These are phyloP conservation scores for Aspergillus heteromorphus DNA, from an alignment of 495 filamentous ascomycete genomes.

Conservation along the genomic window DNA sequence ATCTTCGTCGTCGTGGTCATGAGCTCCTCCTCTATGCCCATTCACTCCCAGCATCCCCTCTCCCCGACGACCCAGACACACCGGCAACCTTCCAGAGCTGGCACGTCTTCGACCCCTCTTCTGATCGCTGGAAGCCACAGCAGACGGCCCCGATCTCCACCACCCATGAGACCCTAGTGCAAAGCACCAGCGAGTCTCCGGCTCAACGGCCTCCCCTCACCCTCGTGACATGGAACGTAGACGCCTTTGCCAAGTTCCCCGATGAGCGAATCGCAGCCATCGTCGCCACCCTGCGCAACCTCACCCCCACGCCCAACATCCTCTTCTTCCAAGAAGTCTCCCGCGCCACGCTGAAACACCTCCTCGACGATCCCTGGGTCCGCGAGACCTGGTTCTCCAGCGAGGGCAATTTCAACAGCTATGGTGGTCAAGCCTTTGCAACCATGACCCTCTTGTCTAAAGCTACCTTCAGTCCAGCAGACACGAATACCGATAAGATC, in stretches of 20 bases:
- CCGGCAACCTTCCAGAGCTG: background rate
- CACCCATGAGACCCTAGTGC: background rate
- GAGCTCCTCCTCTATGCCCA: background rate
- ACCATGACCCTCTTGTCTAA: background rate
- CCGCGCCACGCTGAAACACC: background rate
- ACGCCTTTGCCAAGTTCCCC: background rate
- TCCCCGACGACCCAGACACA: background rate
- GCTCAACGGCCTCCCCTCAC: background rate
- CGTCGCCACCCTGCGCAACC: background rate
- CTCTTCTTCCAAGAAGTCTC: conserved; percentile 4
- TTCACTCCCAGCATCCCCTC: background rate
- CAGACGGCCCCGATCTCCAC: background rate
- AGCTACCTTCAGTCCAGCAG: background rate
- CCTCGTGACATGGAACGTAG: conserved; percentile 5
- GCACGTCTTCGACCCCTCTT: background rate
- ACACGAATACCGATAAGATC: background rate
- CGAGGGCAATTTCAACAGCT: background rate
- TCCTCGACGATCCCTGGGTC: background rate
- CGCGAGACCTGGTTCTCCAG: background rate
- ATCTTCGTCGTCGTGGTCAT: background rate
- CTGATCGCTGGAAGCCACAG: background rate
- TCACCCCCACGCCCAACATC: background rate
- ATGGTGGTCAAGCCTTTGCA: background rate
- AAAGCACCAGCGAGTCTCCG: background rate
- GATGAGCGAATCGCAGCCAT: background rate